Conservation (phyloP, 2,329 filamentous ascomycete species). For the Aspergillus felis region DNA sequence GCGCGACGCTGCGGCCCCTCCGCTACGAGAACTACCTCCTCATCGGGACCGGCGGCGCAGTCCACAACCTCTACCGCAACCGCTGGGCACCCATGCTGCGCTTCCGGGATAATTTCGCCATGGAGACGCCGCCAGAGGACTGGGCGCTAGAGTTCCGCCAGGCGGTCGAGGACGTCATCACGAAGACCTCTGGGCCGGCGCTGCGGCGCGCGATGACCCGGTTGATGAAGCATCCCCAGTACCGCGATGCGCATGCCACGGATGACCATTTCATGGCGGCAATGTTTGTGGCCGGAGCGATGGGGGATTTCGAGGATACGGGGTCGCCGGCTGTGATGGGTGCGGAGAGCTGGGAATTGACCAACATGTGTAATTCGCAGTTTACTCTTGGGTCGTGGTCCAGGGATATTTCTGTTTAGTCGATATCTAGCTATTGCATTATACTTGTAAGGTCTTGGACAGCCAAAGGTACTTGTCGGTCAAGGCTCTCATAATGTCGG, state of each 20-base stretch:
- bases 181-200: slow-evolving; percentile 51
- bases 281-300: slow-evolving; percentile 59
- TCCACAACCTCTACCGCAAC: slow-evolving; percentile 69
- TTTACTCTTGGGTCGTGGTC: slow-evolving; percentile 50
- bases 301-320: slow-evolving; percentile 48
- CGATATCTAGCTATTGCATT: no score
- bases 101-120: slow-evolving; percentile 61
- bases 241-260: slow-evolving; percentile 63
- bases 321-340: slow-evolving; percentile 30
- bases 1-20: slow-evolving; percentile 53
- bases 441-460: no score
- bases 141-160: slow-evolving; percentile 65
- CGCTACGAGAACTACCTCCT: slow-evolving; percentile 55
- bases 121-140: slow-evolving; percentile 54
- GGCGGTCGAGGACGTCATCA: slow-evolving; percentile 58
- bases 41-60: slow-evolving; percentile 59
- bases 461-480: no score
- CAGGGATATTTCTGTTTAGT: background rate
- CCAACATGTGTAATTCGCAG: slow-evolving; percentile 62
- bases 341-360: slow-evolving; percentile 64
- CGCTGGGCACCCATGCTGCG: slow-evolving; percentile 61
- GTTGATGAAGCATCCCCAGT: slow-evolving; percentile 65
- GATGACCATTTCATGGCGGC: slow-evolving; percentile 68
- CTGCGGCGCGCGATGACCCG: slow-evolving; percentile 55
- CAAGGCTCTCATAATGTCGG: no score